phyloP scores from a whole-genome alignment of 192 early-diverging fungal genomes.

The Blastocladiella britannica region DNA sequence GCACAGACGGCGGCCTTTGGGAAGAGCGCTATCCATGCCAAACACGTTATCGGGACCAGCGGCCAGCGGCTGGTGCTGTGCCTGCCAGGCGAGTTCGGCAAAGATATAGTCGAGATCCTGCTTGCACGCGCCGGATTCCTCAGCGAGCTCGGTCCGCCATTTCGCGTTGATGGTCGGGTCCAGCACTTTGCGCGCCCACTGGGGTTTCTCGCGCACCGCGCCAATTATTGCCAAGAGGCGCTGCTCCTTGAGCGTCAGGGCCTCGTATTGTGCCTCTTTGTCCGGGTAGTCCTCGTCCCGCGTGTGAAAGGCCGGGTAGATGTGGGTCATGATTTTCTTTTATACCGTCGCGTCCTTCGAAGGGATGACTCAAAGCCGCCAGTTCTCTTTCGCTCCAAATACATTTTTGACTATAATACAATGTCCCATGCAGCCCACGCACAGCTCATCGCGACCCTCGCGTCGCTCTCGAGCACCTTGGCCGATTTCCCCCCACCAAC shows the following conservation, averaged over 20 bases:
- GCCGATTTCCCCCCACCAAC: too few species aligned
- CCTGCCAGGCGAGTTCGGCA: constrained; percentile 18
- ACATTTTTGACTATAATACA: too few species aligned
- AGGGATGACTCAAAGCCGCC: too few species aligned
- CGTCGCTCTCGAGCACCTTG: too few species aligned
- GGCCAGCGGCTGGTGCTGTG: constrained; percentile 14
- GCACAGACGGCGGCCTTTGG: constrained; percentile 13
- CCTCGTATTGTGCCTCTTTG: background rate
- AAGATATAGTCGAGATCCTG: constrained; percentile 20
- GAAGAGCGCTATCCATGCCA: constrained; percentile 11
- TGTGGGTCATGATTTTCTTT: too few species aligned
- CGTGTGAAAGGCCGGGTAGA: too few species aligned
- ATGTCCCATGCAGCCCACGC: too few species aligned
- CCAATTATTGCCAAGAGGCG: constrained; percentile 12
- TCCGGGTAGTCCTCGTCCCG: background rate
- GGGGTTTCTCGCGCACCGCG: constrained; percentile 22
- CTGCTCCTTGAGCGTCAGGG: background rate
- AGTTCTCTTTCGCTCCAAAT: too few species aligned
- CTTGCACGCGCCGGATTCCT: constrained; percentile 13
- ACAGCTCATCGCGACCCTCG: too few species aligned
- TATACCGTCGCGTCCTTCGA: too few species aligned
- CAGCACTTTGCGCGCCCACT: constrained; percentile 12
- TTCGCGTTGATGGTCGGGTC: constrained; percentile 1
- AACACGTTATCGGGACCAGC: background rate
- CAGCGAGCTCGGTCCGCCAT: constrained; percentile 11